These are phyloP conservation scores for Hippophae tibetana DNA, from an alignment of 306 rosid genomes.

Conservation along the genomic window DNA sequence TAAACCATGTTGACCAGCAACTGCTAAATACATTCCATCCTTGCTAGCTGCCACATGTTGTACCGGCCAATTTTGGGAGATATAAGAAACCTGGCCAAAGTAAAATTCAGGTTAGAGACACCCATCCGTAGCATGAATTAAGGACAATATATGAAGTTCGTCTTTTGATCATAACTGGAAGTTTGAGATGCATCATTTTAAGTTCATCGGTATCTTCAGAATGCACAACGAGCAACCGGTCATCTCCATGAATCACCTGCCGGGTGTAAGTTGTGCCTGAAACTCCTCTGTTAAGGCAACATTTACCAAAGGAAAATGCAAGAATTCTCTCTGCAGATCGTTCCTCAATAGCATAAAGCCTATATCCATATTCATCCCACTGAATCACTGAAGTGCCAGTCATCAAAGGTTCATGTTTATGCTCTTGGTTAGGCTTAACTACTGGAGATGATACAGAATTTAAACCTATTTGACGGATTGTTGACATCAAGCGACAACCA, in stretches of 20 bases:
- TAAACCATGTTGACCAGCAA: constrained; percentile 89
- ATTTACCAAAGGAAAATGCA: constrained; percentile 90
- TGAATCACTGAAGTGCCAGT: constrained; percentile 86
- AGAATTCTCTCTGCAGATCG: constrained; percentile 66
- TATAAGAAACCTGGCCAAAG: constrained; percentile 75
- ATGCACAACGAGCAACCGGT: constrained; percentile 79
- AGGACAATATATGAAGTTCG: constrained; percentile 13
- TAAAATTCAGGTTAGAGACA: constrained; percentile 26
- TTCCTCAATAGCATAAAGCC: constrained; percentile 79
- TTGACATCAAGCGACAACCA: constrained; percentile 97
- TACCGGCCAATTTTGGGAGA: constrained; percentile 96
- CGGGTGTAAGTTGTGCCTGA: constrained; percentile 79
- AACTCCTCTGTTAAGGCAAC: constrained; percentile 97
- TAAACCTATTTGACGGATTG: constrained; percentile 83
- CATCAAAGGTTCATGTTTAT: constrained; percentile 80
- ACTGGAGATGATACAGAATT: constrained; percentile 83
- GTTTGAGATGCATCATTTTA: constrained; percentile 84
- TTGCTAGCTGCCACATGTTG: constrained; percentile 94
- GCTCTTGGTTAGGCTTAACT: constrained; percentile 66
- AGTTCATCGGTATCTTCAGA: constrained; percentile 96
- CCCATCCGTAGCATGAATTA: constrained; percentile 16
- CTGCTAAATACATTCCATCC: constrained; percentile 90
- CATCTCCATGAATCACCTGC: constrained; percentile 89
- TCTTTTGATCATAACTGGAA: constrained; percentile 72
- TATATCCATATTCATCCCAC: constrained; percentile 93